These are phyloP conservation scores for Chlorella ohadii DNA, from an alignment of 139 green algal species.

Conservation along the genomic window DNA sequence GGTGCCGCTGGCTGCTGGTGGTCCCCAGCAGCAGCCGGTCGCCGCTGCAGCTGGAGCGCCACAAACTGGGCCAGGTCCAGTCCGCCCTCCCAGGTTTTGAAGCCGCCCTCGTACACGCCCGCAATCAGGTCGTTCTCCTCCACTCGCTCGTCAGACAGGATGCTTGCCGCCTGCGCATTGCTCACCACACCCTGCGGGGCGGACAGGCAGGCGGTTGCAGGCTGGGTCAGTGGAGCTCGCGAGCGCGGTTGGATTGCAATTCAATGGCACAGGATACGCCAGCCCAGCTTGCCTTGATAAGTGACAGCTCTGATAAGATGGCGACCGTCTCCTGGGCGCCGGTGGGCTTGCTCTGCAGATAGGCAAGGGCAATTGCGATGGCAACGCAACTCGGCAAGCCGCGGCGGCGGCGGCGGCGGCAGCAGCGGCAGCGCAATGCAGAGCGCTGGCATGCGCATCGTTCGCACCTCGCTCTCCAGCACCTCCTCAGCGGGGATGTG, in stretches of 20 bases:
- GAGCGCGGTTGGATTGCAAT: too few species aligned
- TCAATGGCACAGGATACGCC: too few species aligned
- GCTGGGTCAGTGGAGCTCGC: not conserved
- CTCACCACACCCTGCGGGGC: conserved; percentile 31
- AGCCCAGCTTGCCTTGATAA: conserved; percentile 29
- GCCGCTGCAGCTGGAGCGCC: conserved; percentile 30
- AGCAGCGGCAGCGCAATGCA: too few species aligned
- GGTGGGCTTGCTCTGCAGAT: conserved; percentile 11
- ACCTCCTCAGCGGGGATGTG: not conserved
- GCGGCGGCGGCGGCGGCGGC: not conserved
- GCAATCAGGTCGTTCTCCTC: conserved; percentile 43
- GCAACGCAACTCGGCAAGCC: too few species aligned
- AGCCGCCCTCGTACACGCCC: conserved; percentile 71
- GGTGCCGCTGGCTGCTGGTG: not conserved
- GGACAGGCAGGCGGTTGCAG: too few species aligned
- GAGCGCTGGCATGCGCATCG: not conserved
- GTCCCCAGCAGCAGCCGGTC: not conserved
- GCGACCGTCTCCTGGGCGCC: not conserved
- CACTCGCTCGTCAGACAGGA: conserved; percentile 9
- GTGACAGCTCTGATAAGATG: not conserved
- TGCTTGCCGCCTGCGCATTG: conserved; percentile 8
- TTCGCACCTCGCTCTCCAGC: conserved; percentile 1
- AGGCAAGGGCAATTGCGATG: not conserved
- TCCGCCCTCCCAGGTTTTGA: conserved; percentile 94
- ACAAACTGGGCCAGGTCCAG: conserved; percentile 81